Conservation (phyloP, 2,329 filamentous ascomycete species). For the Verticillium zaregamsianum region DNA sequence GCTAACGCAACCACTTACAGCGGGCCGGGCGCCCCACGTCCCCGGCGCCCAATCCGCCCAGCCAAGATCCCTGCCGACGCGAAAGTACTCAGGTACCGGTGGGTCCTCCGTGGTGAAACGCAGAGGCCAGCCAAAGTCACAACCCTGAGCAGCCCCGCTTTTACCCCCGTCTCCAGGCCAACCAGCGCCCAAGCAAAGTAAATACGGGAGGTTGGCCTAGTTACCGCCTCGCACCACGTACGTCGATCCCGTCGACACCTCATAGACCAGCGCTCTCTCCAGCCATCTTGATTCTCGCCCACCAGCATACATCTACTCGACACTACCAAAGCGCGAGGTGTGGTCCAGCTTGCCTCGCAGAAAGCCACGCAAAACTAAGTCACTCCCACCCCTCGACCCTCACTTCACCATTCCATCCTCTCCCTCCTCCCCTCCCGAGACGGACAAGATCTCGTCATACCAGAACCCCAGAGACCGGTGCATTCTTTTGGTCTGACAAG, state of each 20-base stretch:
- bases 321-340: background rate
- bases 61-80: background rate
- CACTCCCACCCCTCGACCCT: constrained; percentile 9
- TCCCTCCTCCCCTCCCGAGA: constrained; percentile 2
- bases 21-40: background rate
- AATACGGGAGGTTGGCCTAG: constrained; percentile 5
- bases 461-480: background rate
- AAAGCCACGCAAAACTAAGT: constrained; percentile 10
- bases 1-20: background rate
- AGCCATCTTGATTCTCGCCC: background rate
- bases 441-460: constrained; percentile 5
- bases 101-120: background rate
- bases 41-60: background rate
- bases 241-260: background rate
- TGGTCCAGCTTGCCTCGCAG: background rate
- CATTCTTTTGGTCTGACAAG: constrained; percentile 10
- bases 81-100: background rate
- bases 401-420: constrained; percentile 11
- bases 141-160: background rate
- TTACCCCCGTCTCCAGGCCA: constrained; percentile 1
- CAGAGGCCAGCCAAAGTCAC: background rate
- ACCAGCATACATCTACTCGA: constrained; percentile 1
- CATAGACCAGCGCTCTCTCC: background rate
- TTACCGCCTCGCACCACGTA: background rate
- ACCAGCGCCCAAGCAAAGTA: constrained; percentile 1